phyloP scores from a whole-genome alignment of 2,329 filamentous ascomycete genomes.

The Aspergillus eucalypticola region DNA sequence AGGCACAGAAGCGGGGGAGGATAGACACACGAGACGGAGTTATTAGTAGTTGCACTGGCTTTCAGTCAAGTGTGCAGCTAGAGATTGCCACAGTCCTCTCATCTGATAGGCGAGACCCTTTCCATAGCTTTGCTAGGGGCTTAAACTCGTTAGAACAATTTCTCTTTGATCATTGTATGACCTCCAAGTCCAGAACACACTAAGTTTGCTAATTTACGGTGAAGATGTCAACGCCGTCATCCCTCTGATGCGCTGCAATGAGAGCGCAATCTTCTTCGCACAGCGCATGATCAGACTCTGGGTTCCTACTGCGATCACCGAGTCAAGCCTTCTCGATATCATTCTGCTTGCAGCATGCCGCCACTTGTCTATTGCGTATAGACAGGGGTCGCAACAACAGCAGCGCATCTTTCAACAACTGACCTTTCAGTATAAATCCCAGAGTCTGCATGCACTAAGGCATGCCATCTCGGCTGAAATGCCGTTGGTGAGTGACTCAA shows the following conservation, averaged over 20 bases:
- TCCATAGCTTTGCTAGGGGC: slow-evolving; percentile 14
- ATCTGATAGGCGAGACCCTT: slow-evolving; percentile 18
- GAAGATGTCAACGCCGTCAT: slow-evolving; percentile 5
- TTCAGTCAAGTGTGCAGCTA: no score
- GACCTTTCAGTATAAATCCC: slow-evolving; percentile 10
- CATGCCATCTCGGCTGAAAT: slow-evolving; percentile 7
- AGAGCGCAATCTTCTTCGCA: not conserved
- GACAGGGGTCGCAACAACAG: not conserved
- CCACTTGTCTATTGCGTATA: slow-evolving; percentile 14
- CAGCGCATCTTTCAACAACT: not conserved
- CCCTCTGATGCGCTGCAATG: slow-evolving; percentile 13
- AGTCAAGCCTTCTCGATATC: slow-evolving; percentile 17
- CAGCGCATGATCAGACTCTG: slow-evolving; percentile 7
- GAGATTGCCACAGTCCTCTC: not conserved
- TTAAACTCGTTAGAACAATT: slow-evolving; percentile 17
- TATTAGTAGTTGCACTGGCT: not conserved
- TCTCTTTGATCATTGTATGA: slow-evolving; percentile 26
- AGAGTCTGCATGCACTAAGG: slow-evolving; percentile 4
- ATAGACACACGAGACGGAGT: not conserved
- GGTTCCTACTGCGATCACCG: slow-evolving; percentile 17
- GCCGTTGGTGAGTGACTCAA: slow-evolving; percentile 18
- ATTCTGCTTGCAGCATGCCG: slow-evolving; percentile 20
- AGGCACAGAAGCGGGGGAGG: slow-evolving; percentile 15
- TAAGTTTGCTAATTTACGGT: not conserved
- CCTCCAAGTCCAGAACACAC: not conserved